Evolutionary conservation across 129 eudicot species (phyloP).

Genomic region (Glebionis coronaria): DNA sequence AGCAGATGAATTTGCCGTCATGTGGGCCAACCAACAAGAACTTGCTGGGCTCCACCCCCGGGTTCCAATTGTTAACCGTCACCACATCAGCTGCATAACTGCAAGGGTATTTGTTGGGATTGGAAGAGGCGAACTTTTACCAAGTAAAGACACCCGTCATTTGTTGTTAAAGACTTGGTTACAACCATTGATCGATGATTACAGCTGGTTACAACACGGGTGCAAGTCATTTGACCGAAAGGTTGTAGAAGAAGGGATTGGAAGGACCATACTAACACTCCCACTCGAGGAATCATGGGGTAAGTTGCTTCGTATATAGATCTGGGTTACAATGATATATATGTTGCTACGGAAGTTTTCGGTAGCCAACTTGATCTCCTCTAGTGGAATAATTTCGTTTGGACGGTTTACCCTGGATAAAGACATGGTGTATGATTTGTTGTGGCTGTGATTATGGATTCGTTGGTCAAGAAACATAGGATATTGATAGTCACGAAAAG

Average conservation of each 20-base stretch:
- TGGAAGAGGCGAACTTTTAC: conserved; percentile 86
- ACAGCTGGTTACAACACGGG: conserved; percentile 86
- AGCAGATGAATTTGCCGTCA: conserved; percentile 73
- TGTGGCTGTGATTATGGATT: too few relatives aligned
- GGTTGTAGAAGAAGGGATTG: conserved; percentile 96
- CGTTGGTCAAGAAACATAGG: too few relatives aligned
- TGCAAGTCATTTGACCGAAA: conserved; percentile 83
- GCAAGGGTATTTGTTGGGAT: conserved; percentile 83
- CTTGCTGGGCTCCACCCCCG: conserved; percentile 58
- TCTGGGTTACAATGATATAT: too few relatives aligned
- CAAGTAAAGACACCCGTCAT: conserved; percentile 70
- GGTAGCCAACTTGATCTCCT: too few relatives aligned
- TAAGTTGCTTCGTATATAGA: too few relatives aligned
- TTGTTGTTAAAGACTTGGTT: conserved; percentile 73
- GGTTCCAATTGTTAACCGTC: conserved; percentile 51
- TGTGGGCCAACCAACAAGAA: conserved; percentile 84
- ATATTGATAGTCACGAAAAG: too few relatives aligned
- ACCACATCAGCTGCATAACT: conserved; percentile 72
- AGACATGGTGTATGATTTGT: too few relatives aligned
- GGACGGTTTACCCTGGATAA: too few relatives aligned
- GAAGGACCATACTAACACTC: conserved; percentile 88
- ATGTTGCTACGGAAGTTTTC: too few relatives aligned
- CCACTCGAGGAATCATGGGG: conserved; percentile 99
- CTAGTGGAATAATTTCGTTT: too few relatives aligned
- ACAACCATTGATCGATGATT: conserved; percentile 85